Evolutionary conservation across 768 basidiomycete genomes (phyloP), one percentile per base, ranked within the genome.

Genomic region (Mycena galopus): DNA sequence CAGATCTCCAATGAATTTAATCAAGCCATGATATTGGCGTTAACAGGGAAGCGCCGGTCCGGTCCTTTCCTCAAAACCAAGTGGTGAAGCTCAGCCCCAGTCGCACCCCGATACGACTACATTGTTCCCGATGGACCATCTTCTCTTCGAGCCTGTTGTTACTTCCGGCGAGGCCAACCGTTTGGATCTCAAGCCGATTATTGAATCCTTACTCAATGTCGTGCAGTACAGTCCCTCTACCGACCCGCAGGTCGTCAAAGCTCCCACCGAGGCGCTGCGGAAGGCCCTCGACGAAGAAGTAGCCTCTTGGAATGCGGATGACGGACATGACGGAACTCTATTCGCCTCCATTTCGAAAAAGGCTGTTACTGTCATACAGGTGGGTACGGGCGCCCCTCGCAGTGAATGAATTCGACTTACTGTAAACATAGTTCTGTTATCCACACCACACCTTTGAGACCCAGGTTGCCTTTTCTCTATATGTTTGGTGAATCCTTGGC

Each of bases 401-500:
- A n/a, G n/a, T 37, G 35, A 37, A 7, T 7, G 35, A 14, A 7
- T 37, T 37, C 35, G 8, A 37, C 35, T 37, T 37, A 14, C n/a
- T 37, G 35, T 37, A n/a, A n/a, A n/a, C n/a, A n/a, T 39, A 79
- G 78, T 66, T 77, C 16, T 74, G 61, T 1, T 79, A 76, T 66
- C 63, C 66, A 25, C 62, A 67, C 3, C 73, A 71, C 37, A 73
- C 76, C 3, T 71, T 79, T 14, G 61, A 65, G n/a, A 73, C 73
- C 42, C 77, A 78, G 51, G 65, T 58, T 29, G 59, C 64, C 7
- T 67, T 77, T 16, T 76, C 72, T 10, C 23, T 77, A 17, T 77
- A 73, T 61, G 75, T 70, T 21, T 79, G 78, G 78, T 78, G 62
- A 16, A 35, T 53, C 0, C 16, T 4, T 25, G 23, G n/a, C 12